Percentiles rank a stretch among this genome's conserved stretches.
These are phyloP conservation scores for Hymenoscyphus repandus DNA, from an alignment of 2,329 filamentous ascomycete genomes.

Conservation along the genomic window DNA sequence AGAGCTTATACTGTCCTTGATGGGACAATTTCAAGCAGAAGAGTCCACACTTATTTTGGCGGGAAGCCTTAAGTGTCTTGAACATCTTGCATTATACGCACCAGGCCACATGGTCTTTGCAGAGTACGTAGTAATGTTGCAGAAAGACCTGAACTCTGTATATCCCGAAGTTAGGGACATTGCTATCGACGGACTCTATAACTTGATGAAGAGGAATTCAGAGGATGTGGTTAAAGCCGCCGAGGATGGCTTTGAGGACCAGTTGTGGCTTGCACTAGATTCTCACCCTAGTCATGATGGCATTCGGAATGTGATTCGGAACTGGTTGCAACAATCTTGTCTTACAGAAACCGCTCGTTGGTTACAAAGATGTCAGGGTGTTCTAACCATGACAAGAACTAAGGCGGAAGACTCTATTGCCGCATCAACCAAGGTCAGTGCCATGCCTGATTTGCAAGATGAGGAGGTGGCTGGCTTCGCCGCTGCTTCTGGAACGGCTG, in stretches of 20 bases:
- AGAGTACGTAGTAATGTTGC: constrained; percentile 77
- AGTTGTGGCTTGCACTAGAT: constrained; percentile 87
- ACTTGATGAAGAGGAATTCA: constrained; percentile 89
- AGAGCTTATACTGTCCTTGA: constrained; percentile 82
- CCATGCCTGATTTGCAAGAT: constrained; percentile 77
- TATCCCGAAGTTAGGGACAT: constrained; percentile 68
- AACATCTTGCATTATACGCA: constrained; percentile 89
- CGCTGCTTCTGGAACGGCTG: constrained; percentile 57
- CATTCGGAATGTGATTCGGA: constrained; percentile 80
- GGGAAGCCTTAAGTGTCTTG: constrained; percentile 76
- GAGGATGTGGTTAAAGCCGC: constrained; percentile 75
- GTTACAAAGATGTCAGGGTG: constrained; percentile 82
- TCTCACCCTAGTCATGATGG: constrained; percentile 68
- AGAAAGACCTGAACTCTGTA: constrained; percentile 68
- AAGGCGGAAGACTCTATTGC: constrained; percentile 50
- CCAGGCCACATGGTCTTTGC: constrained; percentile 79
- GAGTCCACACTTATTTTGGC: constrained; percentile 64
- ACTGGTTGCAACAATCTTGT: constrained; percentile 90
- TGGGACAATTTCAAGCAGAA: constrained; percentile 76
- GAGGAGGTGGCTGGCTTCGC: constrained; percentile 97
- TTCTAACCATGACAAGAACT: constrained; percentile 80
- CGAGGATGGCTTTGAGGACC: constrained; percentile 75
- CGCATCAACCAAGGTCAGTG: constrained; percentile 41
- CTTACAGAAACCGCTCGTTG: constrained; percentile 75
- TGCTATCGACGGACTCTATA: constrained; percentile 83